These are phyloP conservation scores for Clitopilus passeckerianus DNA, from an alignment of 768 basidiomycete species.

Conservation along the genomic window DNA sequence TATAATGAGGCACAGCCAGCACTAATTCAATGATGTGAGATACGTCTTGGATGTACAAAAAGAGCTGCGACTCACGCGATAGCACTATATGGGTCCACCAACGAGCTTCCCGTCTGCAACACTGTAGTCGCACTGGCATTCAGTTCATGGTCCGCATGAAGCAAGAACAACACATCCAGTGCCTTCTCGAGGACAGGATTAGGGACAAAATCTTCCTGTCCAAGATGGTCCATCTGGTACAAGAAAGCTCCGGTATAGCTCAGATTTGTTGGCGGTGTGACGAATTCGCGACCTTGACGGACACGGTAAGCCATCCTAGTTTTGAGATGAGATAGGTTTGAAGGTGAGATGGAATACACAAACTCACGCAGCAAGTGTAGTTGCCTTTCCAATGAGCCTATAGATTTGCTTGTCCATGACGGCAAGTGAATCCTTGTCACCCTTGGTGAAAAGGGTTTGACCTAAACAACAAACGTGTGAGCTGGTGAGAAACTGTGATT, in stretches of 20 bases:
- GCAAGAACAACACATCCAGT: slow-evolving; percentile 80
- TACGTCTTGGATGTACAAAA: too few species aligned
- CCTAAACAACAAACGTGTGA: slow-evolving; percentile 31
- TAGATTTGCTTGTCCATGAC: slow-evolving; percentile 93
- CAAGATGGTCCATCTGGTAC: slow-evolving; percentile 86
- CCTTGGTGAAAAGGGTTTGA: slow-evolving; percentile 72
- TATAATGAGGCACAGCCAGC: slow-evolving; percentile 88
- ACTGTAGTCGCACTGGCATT: slow-evolving; percentile 86
- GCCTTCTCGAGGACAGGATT: slow-evolving; percentile 86
- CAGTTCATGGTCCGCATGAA: slow-evolving; percentile 89
- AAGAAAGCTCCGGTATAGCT: slow-evolving; percentile 89
- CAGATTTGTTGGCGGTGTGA: slow-evolving; percentile 75
- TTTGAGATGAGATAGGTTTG: neutral
- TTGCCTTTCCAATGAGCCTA: slow-evolving; percentile 82
- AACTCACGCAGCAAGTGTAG: slow-evolving; percentile 78
- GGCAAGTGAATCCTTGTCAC: slow-evolving; percentile 59
- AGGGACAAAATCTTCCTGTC: slow-evolving; percentile 68
- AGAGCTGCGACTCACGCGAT: slow-evolving; percentile 48
- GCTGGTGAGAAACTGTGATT: too few species aligned
- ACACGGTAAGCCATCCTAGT: slow-evolving; percentile 88
- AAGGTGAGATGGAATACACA: neutral
- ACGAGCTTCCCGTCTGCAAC: slow-evolving; percentile 81
- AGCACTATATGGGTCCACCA: slow-evolving; percentile 88
- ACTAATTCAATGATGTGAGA: slow-evolving; percentile 23
- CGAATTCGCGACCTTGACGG: slow-evolving; percentile 86